A percentile compares a stretch with the other conserved stretches of the same genome.
Evolutionary conservation across 108 stramenopile genomes (phyloP).

Genomic region (Fistulifera pelliculosa): DNA sequence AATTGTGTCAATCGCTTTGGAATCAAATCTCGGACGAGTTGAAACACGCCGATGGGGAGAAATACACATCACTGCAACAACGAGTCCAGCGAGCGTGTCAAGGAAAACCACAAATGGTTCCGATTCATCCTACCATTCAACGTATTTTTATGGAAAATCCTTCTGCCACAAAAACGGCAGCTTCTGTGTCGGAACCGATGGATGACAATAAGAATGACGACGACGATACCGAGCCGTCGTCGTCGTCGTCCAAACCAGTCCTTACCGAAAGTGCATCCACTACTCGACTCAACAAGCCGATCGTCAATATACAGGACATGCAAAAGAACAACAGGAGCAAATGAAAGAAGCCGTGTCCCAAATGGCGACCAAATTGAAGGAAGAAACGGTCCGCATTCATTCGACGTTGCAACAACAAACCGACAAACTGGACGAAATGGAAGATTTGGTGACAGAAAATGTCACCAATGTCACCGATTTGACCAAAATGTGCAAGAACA

Average conservation of each 20-base stretch:
- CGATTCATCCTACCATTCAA: neutral
- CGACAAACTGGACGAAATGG: slow-evolving; percentile 39
- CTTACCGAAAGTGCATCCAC: neutral
- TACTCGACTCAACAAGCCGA: neutral
- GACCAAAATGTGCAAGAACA: slow-evolving; percentile 43
- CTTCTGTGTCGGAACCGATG: no score
- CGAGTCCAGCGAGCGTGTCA: neutral
- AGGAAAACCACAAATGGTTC: neutral
- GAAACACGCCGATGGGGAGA: neutral
- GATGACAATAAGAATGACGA: neutral
- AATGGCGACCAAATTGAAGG: slow-evolving; percentile 60
- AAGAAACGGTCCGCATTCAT: slow-evolving; percentile 57
- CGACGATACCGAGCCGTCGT: neutral
- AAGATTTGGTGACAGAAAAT: slow-evolving; percentile 58
- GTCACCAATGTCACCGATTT: slow-evolving; percentile 42
- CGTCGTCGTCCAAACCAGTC: neutral
- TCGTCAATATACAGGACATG: slow-evolving; percentile 27
- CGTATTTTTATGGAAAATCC: slow-evolving; percentile 2
- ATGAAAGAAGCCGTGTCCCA: slow-evolving; percentile 61
- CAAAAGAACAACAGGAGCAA: slow-evolving; percentile 65
- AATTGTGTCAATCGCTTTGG: neutral
- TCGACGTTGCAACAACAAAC: slow-evolving; percentile 51
- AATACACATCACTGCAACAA: neutral
- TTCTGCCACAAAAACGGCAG: no score
- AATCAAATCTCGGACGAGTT: neutral